A percentile compares a stretch with the other conserved stretches of the same genome.
phyloP scores from a whole-genome alignment of 495 filamentous ascomycete genomes.

The Xylaria nigripes region DNA sequence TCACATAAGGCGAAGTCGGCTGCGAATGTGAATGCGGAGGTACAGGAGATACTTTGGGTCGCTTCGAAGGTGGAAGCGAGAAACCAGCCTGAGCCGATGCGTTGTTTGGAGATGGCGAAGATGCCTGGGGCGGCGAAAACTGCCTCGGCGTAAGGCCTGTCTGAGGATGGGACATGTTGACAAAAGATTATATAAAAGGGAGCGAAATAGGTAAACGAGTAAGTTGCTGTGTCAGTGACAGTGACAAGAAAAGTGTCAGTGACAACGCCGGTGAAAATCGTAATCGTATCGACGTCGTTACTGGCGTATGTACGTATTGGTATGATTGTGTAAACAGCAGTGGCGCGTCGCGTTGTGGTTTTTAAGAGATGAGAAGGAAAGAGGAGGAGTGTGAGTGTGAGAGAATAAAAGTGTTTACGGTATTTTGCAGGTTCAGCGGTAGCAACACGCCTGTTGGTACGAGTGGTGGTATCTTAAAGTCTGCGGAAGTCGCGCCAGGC shows the following conservation, averaged over 20 bases:
- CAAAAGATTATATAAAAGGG: background rate
- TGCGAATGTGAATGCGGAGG: slow-evolving; percentile 29
- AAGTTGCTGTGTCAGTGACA: background rate
- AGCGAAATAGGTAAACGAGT: background rate
- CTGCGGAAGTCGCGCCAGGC: no score
- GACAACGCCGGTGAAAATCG: no score
- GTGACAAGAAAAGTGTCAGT: no score
- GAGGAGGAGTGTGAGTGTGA: background rate
- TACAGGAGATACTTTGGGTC: slow-evolving; percentile 60
- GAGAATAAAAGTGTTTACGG: background rate
- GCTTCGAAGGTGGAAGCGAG: slow-evolving; percentile 52
- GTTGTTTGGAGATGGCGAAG: slow-evolving; percentile 28
- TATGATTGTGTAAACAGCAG: background rate
- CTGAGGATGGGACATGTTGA: slow-evolving; percentile 24
- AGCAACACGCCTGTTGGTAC: no score
- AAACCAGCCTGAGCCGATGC: slow-evolving; percentile 15
- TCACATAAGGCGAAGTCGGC: slow-evolving; percentile 20
- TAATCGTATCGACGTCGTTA: no score
- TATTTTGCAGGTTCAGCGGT: no score
- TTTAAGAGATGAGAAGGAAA: background rate
- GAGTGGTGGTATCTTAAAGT: no score
- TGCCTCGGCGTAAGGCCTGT: slow-evolving; percentile 18
- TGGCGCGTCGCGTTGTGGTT: background rate
- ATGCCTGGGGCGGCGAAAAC: slow-evolving; percentile 30
- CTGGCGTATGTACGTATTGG: no score